A percentile compares a stretch with the other conserved stretches of the same genome.
Conservation (phyloP, 2,329 filamentous ascomycete species). For the Aspergillus pseudotamarii region DNA sequence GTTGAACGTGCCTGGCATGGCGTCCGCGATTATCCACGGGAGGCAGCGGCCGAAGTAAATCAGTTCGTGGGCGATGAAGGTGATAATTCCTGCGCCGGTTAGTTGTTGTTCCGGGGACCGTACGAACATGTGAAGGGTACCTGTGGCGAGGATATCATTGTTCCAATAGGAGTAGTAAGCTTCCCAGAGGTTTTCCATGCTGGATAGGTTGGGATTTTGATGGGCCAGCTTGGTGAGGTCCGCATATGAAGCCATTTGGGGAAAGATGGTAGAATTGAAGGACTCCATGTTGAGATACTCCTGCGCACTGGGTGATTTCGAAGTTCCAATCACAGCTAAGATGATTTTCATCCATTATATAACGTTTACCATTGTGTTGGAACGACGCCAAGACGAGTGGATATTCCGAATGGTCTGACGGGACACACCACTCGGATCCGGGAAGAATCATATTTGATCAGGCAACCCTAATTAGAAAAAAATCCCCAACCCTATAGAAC, state of each 20-base stretch:
- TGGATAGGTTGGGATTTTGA: conserved; percentile 81
- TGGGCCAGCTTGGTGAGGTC: conserved; percentile 64
- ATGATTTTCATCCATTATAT: not conserved
- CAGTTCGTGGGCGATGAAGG: conserved; percentile 87
- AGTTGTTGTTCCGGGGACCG: not conserved
- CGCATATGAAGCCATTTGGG: conserved; percentile 59
- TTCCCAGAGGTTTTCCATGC: conserved; percentile 85
- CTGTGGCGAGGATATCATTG: conserved; percentile 79
- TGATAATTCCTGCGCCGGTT: conserved; percentile 77
- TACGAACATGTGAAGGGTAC: conserved; percentile 4
- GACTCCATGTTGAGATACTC: conserved; percentile 17
- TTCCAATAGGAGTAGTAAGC: conserved; percentile 96
- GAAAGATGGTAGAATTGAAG: conserved; percentile 18
- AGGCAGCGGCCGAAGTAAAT: conserved; percentile 90
- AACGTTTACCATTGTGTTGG: not conserved
- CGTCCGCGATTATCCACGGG: conserved; percentile 88
- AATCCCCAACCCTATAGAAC: not conserved
- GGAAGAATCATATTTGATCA: conserved; percentile 14
- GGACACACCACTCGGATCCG: conserved; percentile 26
- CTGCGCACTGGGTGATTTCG: not conserved
- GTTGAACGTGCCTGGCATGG: conserved; percentile 75
- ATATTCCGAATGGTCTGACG: conserved; percentile 24
- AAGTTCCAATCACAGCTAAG: not conserved
- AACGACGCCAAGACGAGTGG: conserved; percentile 3
- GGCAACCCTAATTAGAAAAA: conserved; percentile 9